Conservation (phyloP, 1,139 yeast genomes). For the Candida freyschussii region DNA sequence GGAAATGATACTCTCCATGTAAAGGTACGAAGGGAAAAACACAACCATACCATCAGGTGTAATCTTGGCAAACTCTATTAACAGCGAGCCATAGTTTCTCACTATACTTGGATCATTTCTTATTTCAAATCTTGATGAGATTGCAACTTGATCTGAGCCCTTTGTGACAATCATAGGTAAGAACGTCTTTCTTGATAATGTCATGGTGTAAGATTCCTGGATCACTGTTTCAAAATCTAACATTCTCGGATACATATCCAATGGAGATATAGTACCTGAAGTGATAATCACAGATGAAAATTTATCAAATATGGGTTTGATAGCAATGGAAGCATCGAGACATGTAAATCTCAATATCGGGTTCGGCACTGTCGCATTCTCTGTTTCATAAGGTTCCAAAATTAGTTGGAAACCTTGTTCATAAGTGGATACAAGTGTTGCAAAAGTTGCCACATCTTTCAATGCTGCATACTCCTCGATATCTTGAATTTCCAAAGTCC, state of each 20-base stretch:
- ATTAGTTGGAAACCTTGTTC: conserved; percentile 90
- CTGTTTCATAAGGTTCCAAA: conserved; percentile 94
- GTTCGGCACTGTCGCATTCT: conserved; percentile 95
- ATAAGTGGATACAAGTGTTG: conserved; percentile 91
- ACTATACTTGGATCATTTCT: conserved; percentile 97
- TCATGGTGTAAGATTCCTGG: conserved; percentile 94
- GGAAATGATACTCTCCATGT: conserved; percentile 95
- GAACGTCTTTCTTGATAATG: conserved; percentile 86
- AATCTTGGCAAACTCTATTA: conserved; percentile 88
- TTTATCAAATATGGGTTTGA: conserved; percentile 91
- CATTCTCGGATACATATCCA: conserved; percentile 99
- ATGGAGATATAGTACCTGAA: conserved; percentile 95
- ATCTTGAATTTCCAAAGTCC: conserved; percentile 82
- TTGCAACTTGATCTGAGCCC: conserved; percentile 96
- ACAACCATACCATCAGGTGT: conserved; percentile 99
- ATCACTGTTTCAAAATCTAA: conserved; percentile 89
- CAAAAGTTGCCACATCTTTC: conserved; percentile 95
- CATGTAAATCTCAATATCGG: conserved; percentile 95
- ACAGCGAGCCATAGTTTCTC: conserved; percentile 87
- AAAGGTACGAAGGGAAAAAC: conserved; percentile 92
- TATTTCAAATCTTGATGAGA: conserved; percentile 92
- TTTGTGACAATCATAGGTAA: conserved; percentile 94
- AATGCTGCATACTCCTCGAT: conserved; percentile 90
- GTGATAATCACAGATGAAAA: conserved; percentile 94
- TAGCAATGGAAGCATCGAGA: conserved; percentile 95